Evolutionary conservation across 169 alveolate species (phyloP).

Genomic region (Cardiosporidium cionae): DNA sequence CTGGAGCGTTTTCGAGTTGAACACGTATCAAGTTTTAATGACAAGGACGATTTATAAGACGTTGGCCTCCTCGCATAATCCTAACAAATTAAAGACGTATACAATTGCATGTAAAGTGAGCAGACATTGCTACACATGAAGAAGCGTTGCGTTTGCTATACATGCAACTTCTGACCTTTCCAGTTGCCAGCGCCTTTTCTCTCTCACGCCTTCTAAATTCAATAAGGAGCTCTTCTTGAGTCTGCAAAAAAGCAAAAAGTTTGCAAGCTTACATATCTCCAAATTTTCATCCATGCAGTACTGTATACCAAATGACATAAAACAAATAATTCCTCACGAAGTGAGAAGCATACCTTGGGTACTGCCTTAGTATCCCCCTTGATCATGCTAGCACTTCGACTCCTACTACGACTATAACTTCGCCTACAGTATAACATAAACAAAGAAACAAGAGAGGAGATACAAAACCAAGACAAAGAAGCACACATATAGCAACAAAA

Average conservation of each 20-base stretch:
- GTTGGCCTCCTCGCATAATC: constrained; percentile 33
- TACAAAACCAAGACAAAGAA: no score
- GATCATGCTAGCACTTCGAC: no score
- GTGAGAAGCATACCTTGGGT: background rate
- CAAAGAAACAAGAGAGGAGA: no score
- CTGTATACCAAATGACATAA: background rate
- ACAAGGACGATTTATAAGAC: constrained; percentile 22
- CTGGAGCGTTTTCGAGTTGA: background rate
- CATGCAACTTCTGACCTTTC: constrained; percentile 1
- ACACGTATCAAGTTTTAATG: constrained; percentile 1
- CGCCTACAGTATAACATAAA: no score
- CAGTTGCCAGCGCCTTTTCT: constrained; percentile 27
- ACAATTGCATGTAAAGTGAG: background rate
- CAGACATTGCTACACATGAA: background rate
- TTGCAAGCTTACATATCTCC: background rate
- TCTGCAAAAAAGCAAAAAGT: no score
- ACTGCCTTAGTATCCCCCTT: no score
- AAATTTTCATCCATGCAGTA: background rate
- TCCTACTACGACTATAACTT: no score
- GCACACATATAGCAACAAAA: no score
- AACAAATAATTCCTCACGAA: background rate
- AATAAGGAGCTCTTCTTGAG: constrained; percentile 12
- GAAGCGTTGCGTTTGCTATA: background rate
- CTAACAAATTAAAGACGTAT: background rate
- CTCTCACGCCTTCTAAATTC: constrained; percentile 16